Conservation (phyloP, 208 protist species). For the Leishmania mexicana region DNA sequence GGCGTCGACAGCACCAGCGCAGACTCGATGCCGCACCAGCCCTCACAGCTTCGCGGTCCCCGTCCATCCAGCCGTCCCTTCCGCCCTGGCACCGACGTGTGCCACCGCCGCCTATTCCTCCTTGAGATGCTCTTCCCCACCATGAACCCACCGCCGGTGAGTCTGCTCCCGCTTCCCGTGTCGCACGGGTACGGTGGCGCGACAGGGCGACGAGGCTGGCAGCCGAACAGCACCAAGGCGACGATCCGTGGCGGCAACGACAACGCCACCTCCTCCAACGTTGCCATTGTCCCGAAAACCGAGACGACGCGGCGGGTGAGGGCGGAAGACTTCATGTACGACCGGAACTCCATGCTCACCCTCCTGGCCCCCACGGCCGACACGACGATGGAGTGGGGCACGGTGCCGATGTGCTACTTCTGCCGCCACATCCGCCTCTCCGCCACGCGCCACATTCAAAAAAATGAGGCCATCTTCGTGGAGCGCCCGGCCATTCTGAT, state of each 20-base stretch:
- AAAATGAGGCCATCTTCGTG: conserved; percentile 23
- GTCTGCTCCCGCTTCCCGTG: conserved; percentile 6
- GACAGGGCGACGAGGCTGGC: not conserved
- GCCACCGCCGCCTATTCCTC: conserved; percentile 33
- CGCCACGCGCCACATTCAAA: conserved; percentile 26
- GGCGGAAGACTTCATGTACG: conserved; percentile 34
- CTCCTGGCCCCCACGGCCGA: conserved; percentile 23
- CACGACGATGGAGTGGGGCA: conserved; percentile 25
- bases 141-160: conserved; percentile 21
- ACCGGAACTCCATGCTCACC: conserved; percentile 29
- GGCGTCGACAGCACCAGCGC: not conserved
- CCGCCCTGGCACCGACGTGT: conserved; percentile 23
- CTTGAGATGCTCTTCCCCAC: conserved; percentile 34
- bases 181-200: not conserved
- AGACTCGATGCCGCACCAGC: not conserved
- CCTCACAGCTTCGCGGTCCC: not conserved
- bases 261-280: not conserved
- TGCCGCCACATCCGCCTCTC: conserved; percentile 38
- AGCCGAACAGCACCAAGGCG: not conserved
- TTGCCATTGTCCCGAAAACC: not conserved
- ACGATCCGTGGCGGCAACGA: not conserved
- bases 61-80: not conserved
- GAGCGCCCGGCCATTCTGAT: conserved; percentile 26
- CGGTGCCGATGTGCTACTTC: conserved; percentile 29
- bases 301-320: not conserved